These are phyloP conservation scores for Erysiphe neolycopersici DNA, from an alignment of 2,329 filamentous ascomycete genomes.

Conservation along the genomic window DNA sequence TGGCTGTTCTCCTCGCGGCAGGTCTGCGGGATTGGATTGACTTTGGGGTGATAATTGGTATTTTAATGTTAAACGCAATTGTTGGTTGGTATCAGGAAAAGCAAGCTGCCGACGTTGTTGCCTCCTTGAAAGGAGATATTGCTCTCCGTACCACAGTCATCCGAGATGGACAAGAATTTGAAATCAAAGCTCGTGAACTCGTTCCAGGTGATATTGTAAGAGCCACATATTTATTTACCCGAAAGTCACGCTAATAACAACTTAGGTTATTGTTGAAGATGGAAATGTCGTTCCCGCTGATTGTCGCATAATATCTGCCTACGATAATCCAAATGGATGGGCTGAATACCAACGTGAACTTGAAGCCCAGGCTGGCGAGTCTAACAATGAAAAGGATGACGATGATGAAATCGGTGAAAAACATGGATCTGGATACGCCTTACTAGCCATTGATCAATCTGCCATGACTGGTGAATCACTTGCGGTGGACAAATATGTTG, in stretches of 20 bases:
- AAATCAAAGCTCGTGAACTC: conserved; percentile 47
- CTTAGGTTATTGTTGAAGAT: conserved; percentile 41
- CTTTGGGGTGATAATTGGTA: conserved; percentile 52
- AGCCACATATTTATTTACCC: too few relatives aligned
- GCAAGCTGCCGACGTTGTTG: conserved; percentile 52
- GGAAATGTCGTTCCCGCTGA: conserved; percentile 44
- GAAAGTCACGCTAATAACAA: background rate
- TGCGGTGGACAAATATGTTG: conserved; percentile 56
- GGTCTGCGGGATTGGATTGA: conserved; percentile 55
- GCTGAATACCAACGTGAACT: conserved; percentile 39
- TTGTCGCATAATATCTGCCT: conserved; percentile 45
- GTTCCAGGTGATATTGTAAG: conserved; percentile 51
- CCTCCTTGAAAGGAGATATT: conserved; percentile 50
- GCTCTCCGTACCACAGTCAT: conserved; percentile 45
- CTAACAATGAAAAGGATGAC: conserved; percentile 25
- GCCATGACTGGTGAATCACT: conserved; percentile 61
- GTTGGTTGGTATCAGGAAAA: conserved; percentile 66
- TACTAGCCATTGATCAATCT: conserved; percentile 51
- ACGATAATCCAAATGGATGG: conserved; percentile 38
- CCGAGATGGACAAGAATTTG: conserved; percentile 37
- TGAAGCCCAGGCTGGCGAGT: conserved; percentile 30
- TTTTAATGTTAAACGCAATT: conserved; percentile 45
- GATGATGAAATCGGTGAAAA: conserved; percentile 29
- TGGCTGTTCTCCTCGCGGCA: conserved; percentile 45
- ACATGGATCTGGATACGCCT: conserved; percentile 30